Base-by-base conservation (phyloP, 805 yeast species). In the Kluyveromyces siamensis region DNA sequence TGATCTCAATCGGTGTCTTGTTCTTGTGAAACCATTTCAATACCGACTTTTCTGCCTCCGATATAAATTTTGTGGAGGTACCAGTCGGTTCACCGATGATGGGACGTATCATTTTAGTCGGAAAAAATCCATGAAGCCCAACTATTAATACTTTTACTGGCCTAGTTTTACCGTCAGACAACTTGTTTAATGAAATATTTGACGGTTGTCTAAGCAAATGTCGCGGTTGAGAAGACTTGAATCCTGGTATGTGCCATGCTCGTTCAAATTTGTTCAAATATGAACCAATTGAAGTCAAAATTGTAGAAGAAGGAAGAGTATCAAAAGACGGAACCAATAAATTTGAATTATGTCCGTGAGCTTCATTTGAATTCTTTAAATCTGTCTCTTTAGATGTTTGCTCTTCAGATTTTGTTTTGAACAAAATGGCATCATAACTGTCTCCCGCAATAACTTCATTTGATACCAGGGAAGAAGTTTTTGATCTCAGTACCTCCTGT, bases 91-190 rank as follows among this genome's bases (percentile, higher is more conserved):
- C 89, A 2, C 99, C 99, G 46, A 91, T 81, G 14, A 91, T 60
- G 0, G 96, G 89, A 46, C 99, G 70, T 9, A 93, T 72, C 74
- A 88, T 81, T 53, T 77, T 79, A 1, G 88, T 85, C 0, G 99
- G 99, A 70, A 93, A 91, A 60, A 90, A 91, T 0, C 99, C 99
- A 68, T 91, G 99, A 1, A 91, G 90, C 0, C 99, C 99, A 50
- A 91, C 80, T 36, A 93, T 84, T 30, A 91, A 74, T 0, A 86
- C 86, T 53, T 81, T 79, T 49, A 77, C 76, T 37, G 79, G 71
- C 44, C 51, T 53, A 16, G 47, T 50, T 6, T 50, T 55, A 11
- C 55, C 55, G 19, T 57, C 46, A 1, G 63, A 53, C 21, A 65
- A 27, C 9, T 49, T 46, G 17, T 48, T 42, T 7, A 63, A 48